These are phyloP conservation scores for Rhazya stricta DNA, from an alignment of 257 asterid species.

Conservation along the genomic window DNA sequence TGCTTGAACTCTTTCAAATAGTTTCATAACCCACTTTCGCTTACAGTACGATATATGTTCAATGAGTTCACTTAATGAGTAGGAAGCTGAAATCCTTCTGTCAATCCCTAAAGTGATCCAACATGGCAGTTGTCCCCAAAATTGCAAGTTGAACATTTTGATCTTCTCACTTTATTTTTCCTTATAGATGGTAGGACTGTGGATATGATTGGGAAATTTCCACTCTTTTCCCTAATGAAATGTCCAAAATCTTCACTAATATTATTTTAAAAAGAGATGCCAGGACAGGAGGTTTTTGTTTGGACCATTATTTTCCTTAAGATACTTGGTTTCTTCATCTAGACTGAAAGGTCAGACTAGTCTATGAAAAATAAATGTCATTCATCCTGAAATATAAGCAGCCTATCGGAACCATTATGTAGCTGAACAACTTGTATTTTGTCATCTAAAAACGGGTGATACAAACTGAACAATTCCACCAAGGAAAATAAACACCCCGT, in stretches of 20 bases:
- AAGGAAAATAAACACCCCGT: no score
- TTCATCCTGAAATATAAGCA: not conserved
- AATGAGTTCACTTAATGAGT: not conserved
- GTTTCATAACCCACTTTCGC: not conserved
- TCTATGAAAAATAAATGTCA: not conserved
- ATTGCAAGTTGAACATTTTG: not conserved
- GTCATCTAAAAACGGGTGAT: not conserved
- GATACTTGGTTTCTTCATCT: not conserved
- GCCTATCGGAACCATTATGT: not conserved
- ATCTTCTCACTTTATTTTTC: not conserved
- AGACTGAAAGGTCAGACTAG: not conserved
- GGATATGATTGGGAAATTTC: not conserved
- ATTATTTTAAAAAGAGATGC: not conserved
- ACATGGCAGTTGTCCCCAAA: not conserved
- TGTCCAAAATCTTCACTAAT: not conserved
- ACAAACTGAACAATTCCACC: no score
- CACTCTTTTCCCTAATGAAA: not conserved
- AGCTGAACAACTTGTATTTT: not conserved
- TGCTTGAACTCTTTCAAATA: not conserved
- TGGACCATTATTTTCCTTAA: not conserved
- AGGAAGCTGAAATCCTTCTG: not conserved
- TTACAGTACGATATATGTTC: not conserved
- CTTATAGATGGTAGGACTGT: not conserved
- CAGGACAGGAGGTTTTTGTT: no score
- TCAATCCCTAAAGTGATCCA: not conserved